Evolutionary conservation across 257 asterid species (phyloP).

Genomic region (Galeopsis tetrahit): DNA sequence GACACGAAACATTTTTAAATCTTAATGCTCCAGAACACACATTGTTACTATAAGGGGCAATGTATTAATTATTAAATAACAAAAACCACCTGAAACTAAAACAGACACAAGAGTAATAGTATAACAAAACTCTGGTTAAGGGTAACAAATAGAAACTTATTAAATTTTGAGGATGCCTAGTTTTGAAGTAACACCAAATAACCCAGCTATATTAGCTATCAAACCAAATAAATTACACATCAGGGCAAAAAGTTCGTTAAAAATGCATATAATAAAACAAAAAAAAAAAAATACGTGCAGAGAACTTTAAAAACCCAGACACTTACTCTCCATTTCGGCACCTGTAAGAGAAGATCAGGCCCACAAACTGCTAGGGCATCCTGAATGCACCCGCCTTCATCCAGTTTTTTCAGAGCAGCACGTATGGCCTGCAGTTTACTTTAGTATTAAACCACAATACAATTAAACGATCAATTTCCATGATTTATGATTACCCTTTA

Average conservation of each 20-base stretch:
- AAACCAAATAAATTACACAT: slow-evolving; percentile 13
- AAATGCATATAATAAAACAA: neutral
- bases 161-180: neutral
- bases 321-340: slow-evolving; percentile 74
- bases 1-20: neutral
- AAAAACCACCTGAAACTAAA: neutral
- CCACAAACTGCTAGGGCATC: slow-evolving; percentile 89
- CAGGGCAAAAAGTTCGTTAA: slow-evolving; percentile 12
- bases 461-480: slow-evolving; percentile 12
- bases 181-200: slow-evolving; percentile 10
- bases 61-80: too few relatives aligned
- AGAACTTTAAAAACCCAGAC: slow-evolving; percentile 5
- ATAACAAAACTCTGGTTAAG: neutral
- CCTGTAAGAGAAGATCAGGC: slow-evolving; percentile 67
- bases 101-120: neutral
- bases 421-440: slow-evolving; percentile 64
- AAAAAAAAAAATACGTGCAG: neutral
- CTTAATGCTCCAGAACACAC: neutral
- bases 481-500: slow-evolving; percentile 6
- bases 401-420: slow-evolving; percentile 69
- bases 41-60: neutral
- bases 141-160: neutral
- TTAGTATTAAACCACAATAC: slow-evolving; percentile 15
- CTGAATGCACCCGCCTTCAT: slow-evolving; percentile 67
- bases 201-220: neutral